These are phyloP conservation scores for Volvox africanus DNA, from an alignment of 139 green algal genomes.

Conservation along the genomic window DNA sequence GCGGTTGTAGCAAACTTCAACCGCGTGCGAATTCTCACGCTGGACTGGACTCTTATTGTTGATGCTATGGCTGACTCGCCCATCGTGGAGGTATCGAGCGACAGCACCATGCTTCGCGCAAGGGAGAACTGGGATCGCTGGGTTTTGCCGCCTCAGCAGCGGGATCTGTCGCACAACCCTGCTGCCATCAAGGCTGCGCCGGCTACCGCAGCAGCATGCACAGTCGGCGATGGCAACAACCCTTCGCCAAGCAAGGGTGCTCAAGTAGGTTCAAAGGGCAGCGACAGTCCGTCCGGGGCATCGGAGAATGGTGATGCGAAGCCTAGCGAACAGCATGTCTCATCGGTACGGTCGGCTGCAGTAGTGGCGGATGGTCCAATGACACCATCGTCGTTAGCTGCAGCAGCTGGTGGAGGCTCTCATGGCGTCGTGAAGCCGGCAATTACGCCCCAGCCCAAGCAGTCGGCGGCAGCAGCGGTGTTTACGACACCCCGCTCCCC, in stretches of 20 bases:
- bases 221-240: background rate
- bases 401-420: slow-evolving; percentile 4
- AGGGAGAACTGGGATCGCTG: slow-evolving; percentile 75
- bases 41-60: slow-evolving; percentile 84
- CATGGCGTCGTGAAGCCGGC: background rate
- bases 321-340: background rate
- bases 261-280: background rate
- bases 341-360: background rate
- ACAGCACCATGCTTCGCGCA: slow-evolving; percentile 70
- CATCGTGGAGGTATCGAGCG: slow-evolving; percentile 74
- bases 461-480: background rate
- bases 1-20: slow-evolving; percentile 92
- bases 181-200: slow-evolving; percentile 16
- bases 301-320: background rate
- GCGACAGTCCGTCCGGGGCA: slow-evolving; percentile 1
- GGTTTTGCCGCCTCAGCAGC: slow-evolving; percentile 78
- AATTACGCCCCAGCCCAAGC: background rate
- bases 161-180: slow-evolving; percentile 58
- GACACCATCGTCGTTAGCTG: slow-evolving; percentile 32
- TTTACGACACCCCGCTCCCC: slow-evolving; percentile 32
- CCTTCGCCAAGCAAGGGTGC: slow-evolving; percentile 26
- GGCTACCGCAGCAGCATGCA: background rate
- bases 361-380: background rate
- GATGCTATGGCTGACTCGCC: slow-evolving; percentile 70
- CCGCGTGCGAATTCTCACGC: slow-evolving; percentile 92